Percentiles rank a stretch among this genome's conserved stretches.
These are phyloP conservation scores for Fusarium armeniacum DNA, from an alignment of 2,329 filamentous ascomycete genomes.

Conservation along the genomic window DNA sequence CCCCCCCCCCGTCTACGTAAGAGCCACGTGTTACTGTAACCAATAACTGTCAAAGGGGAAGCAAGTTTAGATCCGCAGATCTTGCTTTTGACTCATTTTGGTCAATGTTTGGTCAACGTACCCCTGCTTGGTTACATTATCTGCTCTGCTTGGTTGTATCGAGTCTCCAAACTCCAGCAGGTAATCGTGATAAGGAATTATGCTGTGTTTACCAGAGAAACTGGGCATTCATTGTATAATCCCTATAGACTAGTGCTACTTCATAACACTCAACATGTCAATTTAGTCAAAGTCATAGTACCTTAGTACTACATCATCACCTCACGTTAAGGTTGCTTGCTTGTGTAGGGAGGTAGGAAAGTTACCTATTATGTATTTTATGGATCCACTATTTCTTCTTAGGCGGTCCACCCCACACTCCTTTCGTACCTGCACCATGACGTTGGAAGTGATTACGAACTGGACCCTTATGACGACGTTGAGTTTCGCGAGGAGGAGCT, in stretches of 20 bases:
- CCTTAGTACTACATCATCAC: not conserved
- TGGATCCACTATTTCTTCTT: not conserved
- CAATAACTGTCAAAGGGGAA: not conserved
- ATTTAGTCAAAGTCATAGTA: no score
- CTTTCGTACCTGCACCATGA: conserved; percentile 40
- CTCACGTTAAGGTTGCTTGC: not conserved
- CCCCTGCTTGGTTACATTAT: not conserved
- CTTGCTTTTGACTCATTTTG: not conserved
- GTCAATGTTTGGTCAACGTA: not conserved
- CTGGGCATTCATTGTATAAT: not conserved
- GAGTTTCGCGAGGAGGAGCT: conserved; percentile 19
- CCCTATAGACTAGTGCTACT: not conserved
- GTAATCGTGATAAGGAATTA: not conserved
- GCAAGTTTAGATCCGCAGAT: conserved; percentile 1
- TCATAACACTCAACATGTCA: not conserved
- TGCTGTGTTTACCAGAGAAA: not conserved
- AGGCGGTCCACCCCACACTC: not conserved
- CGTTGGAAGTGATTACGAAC: conserved; percentile 23
- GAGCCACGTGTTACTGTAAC: not conserved
- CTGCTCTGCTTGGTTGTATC: not conserved
- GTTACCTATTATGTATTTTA: not conserved
- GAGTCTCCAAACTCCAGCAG: not conserved
- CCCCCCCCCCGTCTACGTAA: not conserved
- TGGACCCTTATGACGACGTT: conserved; percentile 44
- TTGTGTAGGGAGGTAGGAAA: not conserved